Conservation (phyloP, 73 alveolate species). For the Paramecium sonneborni region DNA sequence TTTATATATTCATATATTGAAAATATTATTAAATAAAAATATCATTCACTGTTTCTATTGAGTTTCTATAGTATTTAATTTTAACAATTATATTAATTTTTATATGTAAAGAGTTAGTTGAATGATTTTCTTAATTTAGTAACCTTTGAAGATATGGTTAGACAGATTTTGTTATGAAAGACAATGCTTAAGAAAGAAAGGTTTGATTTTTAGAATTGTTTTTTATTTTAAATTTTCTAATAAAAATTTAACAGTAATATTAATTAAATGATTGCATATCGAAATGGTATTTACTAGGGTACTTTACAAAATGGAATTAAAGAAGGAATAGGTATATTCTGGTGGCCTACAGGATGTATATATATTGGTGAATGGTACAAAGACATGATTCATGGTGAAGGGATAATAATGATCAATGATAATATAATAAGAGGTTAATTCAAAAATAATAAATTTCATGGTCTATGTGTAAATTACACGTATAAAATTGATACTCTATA, state of each 20-base stretch:
- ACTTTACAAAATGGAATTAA: neutral
- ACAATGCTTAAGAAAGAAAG: neutral
- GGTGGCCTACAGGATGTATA: neutral
- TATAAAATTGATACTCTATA: neutral
- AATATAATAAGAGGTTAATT: conserved; percentile 8
- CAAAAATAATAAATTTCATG: conserved; percentile 38
- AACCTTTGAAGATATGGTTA: too few species aligned
- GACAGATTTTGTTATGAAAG: neutral
- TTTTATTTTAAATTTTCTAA: neutral
- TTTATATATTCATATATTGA: neutral
- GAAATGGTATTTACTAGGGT: neutral
- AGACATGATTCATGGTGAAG: conserved; percentile 42
- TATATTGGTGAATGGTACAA: conserved; percentile 48
- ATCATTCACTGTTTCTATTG: neutral
- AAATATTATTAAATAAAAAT: neutral
- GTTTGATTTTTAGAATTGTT: neutral
- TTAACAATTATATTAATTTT: too few species aligned
- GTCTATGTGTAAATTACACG: conserved; percentile 29
- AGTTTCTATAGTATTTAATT: too few species aligned
- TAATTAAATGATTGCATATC: neutral
- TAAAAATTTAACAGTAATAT: conserved; percentile 22
- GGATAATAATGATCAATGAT: neutral
- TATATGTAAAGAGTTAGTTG: too few species aligned
- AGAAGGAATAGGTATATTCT: neutral
- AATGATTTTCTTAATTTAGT: too few species aligned